Evolutionary conservation across 1,139 yeast genomes (phyloP), one percentile per base, ranked within the genome.

Genomic region (Pichia sp.): DNA sequence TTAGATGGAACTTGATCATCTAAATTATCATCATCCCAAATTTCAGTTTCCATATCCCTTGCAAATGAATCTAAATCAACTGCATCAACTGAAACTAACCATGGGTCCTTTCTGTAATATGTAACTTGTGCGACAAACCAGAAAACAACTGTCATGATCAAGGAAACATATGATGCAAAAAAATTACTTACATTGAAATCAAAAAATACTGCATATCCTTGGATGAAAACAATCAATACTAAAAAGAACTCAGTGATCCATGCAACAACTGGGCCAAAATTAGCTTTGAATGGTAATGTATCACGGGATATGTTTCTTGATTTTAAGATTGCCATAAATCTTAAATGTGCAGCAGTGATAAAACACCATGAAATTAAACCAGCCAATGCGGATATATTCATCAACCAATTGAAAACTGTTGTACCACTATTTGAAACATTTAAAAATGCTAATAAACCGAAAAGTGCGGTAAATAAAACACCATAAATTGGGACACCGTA

Each of bases 341-440:
- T 70, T 43, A 83, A 68, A 61, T 82, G 90, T 36, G 85, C 71
- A 43, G 74, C 63, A 7, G 82, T 72, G 50, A 83, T 82, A 64
- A 79, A 75, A 45, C 81, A 74, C 92, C 92, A 83, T 8, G 86
- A 74, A 53, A 82, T 78, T 55, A 82, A 71, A 42, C 90, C 90
- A 6, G 89, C 80, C 39, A 83, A 82, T 25, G 87, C 85, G 31
- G 87, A 76, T 54, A 90, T 80, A 65, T 86, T 87, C 55, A 87
- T 74, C 52, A 90, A 75, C 90, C 96, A 90, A 55, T 74, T 67
- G 68, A 89, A 90, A 9, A 89, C 97, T 16, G 74, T 69, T 30
- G 70, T 68, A 42, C 95, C 94, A 45, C 69, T 64, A 12, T 63
- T 61, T 30, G 83, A 74, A 48, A 78, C 70, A 35, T 82, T 86